A percentile compares a stretch with the other conserved stretches of the same genome.
phyloP scores from a whole-genome alignment of 2,329 filamentous ascomycete genomes.

The Monilinia polystroma region DNA sequence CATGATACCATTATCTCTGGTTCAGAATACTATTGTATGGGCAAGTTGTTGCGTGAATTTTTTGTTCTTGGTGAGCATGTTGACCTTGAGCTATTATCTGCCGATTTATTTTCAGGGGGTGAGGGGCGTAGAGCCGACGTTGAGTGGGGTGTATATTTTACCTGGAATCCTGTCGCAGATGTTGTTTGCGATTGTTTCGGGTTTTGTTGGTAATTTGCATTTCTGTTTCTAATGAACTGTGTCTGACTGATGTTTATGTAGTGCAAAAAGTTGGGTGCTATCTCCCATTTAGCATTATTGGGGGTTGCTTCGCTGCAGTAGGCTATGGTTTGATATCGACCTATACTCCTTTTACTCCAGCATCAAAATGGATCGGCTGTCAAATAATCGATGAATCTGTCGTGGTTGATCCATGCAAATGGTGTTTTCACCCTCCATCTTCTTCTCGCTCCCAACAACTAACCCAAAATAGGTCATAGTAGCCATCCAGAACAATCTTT shows the following conservation, averaged over 20 bases:
- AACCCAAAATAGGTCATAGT: not conserved
- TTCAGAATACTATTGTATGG: slow-evolving; percentile 31
- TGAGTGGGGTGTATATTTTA: slow-evolving; percentile 42
- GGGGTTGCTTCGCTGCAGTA: slow-evolving; percentile 38
- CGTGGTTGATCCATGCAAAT: slow-evolving; percentile 31
- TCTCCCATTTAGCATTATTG: slow-evolving; percentile 35
- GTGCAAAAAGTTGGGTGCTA: slow-evolving; percentile 37
- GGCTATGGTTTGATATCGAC: slow-evolving; percentile 42
- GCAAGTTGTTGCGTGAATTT: slow-evolving; percentile 24
- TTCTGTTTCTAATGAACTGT: not conserved
- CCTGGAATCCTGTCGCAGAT: slow-evolving; percentile 41
- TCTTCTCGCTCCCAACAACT: not conserved
- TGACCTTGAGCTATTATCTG: slow-evolving; percentile 25
- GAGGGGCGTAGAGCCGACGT: slow-evolving; percentile 39
- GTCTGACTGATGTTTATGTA: not conserved
- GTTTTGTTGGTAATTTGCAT: slow-evolving; percentile 17
- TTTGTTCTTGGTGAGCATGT: slow-evolving; percentile 8
- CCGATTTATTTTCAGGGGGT: slow-evolving; percentile 47
- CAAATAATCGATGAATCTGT: slow-evolving; percentile 33
- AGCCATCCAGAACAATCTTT: slow-evolving; percentile 1
- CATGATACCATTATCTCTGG: slow-evolving; percentile 36
- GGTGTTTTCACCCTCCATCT: slow-evolving; percentile 23
- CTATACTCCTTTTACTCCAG: slow-evolving; percentile 29
- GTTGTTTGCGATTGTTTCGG: slow-evolving; percentile 13
- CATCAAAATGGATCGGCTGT: slow-evolving; percentile 32